Conservation (phyloP, 2,329 filamentous ascomycete genomes). For the Dendrostoma leiphaemia region DNA sequence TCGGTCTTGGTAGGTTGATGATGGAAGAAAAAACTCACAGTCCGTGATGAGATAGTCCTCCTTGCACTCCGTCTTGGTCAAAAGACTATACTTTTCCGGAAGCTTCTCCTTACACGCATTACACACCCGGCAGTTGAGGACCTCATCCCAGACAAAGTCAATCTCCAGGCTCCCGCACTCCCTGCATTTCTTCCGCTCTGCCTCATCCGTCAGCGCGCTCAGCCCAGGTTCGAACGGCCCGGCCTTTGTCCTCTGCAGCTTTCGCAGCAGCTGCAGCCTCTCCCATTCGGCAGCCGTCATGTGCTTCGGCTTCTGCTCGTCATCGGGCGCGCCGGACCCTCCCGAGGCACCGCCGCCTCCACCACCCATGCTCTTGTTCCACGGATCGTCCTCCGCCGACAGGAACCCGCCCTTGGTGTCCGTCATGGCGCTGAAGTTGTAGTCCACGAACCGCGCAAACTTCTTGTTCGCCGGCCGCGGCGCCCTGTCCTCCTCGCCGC, state of each 20-base stretch:
- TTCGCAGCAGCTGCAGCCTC: slow-evolving; percentile 70
- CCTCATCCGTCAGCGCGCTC: slow-evolving; percentile 66
- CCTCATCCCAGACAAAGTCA: slow-evolving; percentile 91
- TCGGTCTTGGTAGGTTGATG: too few species aligned
- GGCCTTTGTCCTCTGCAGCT: slow-evolving; percentile 68
- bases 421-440: slow-evolving; percentile 96
- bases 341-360: slow-evolving; percentile 40
- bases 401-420: slow-evolving; percentile 97
- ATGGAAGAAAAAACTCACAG: slow-evolving; percentile 65
- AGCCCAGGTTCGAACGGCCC: slow-evolving; percentile 88
- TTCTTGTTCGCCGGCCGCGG: slow-evolving; percentile 75
- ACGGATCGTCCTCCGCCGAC: slow-evolving; percentile 85
- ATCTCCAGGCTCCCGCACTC: slow-evolving; percentile 86
- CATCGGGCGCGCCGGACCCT: slow-evolving; percentile 26
- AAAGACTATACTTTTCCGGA: slow-evolving; percentile 88
- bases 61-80: slow-evolving; percentile 95
- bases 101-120: slow-evolving; percentile 80
- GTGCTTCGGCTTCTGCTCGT: slow-evolving; percentile 72
- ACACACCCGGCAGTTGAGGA: slow-evolving; percentile 76
- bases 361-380: slow-evolving; percentile 75
- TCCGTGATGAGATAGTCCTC: slow-evolving; percentile 96
- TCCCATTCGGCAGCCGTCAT: slow-evolving; percentile 96
- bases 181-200: slow-evolving; percentile 69
- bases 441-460: slow-evolving; percentile 93
- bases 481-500: slow-evolving; percentile 28